Conservation (phyloP, 2,329 filamentous ascomycete species). For the Gyromitra esculenta region DNA sequence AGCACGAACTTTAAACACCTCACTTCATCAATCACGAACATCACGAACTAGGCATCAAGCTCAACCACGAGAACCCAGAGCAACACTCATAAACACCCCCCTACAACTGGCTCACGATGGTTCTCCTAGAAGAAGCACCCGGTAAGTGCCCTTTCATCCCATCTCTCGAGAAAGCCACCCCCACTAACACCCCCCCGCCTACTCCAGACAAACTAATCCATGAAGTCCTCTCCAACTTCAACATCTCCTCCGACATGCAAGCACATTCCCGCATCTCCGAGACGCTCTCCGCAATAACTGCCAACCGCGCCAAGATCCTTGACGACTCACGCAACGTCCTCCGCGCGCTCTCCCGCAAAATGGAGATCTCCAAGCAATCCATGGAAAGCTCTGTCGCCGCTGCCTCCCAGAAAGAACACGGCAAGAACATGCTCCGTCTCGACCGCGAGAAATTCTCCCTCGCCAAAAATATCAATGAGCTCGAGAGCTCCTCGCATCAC, state of each 20-base stretch:
- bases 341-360: constrained; percentile 54
- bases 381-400: constrained; percentile 50
- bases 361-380: constrained; percentile 55
- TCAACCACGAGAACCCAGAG: constrained; percentile 20
- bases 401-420: constrained; percentile 54
- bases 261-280: constrained; percentile 85
- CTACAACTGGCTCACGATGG: constrained; percentile 69
- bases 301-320: constrained; percentile 72
- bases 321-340: constrained; percentile 54
- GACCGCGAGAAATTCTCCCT: constrained; percentile 93
- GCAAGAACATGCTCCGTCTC: constrained; percentile 83
- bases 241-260: constrained; percentile 86
- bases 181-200: constrained; percentile 22
- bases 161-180: background rate
- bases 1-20: constrained; percentile 2
- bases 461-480: constrained; percentile 76
- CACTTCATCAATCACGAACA: background rate
- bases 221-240: constrained; percentile 94
- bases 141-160: constrained; percentile 64
- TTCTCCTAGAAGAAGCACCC: constrained; percentile 89
- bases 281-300: constrained; percentile 82
- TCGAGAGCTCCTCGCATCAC: constrained; percentile 78
- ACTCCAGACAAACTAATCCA: constrained; percentile 67
- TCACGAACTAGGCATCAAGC: constrained; percentile 9
- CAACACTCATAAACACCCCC: constrained; percentile 28